A percentile compares a stretch with the other conserved stretches of the same genome.
These are phyloP conservation scores for Ochetophila trinervis DNA, from an alignment of 306 rosid species.

Conservation along the genomic window DNA sequence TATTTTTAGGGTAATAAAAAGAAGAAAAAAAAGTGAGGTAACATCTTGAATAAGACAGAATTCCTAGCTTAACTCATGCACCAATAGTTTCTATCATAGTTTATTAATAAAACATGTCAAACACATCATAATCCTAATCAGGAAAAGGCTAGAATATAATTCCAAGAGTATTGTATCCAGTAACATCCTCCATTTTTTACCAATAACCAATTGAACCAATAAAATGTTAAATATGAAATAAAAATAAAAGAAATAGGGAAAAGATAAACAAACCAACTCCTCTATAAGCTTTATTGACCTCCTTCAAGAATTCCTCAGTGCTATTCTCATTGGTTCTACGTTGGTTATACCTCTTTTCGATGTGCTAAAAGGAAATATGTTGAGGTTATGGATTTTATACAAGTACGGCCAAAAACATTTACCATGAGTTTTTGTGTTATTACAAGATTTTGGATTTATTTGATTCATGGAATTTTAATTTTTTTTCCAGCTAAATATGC, in stretches of 20 bases:
- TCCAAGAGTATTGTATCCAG: too few species aligned
- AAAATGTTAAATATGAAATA: too few species aligned
- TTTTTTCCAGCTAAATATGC: slow-evolving; percentile 22
- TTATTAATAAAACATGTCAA: neutral
- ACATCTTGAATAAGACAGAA: neutral
- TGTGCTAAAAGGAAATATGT: slow-evolving; percentile 45
- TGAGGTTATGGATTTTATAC: slow-evolving; percentile 56
- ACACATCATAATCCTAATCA: slow-evolving; percentile 16
- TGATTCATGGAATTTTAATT: neutral
- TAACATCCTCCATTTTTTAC: too few species aligned
- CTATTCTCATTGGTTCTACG: slow-evolving; percentile 59
- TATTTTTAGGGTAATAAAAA: too few species aligned
- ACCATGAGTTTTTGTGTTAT: neutral
- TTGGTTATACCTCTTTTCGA: slow-evolving; percentile 78
- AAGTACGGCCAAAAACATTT: too few species aligned
- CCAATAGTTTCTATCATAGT: neutral
- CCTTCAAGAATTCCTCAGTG: slow-evolving; percentile 84
- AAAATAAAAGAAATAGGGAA: too few species aligned
- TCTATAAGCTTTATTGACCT: slow-evolving; percentile 84
- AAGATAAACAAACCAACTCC: too few species aligned
- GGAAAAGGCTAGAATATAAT: too few species aligned
- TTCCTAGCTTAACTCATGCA: neutral
- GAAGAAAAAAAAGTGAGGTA: neutral
- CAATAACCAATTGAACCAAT: too few species aligned
- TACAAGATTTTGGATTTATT: neutral